Evolutionary conservation across 2,329 filamentous ascomycete genomes (phyloP), one percentile per base, ranked within the genome.

Genomic region (Ceratocystis diversiconidia): DNA sequence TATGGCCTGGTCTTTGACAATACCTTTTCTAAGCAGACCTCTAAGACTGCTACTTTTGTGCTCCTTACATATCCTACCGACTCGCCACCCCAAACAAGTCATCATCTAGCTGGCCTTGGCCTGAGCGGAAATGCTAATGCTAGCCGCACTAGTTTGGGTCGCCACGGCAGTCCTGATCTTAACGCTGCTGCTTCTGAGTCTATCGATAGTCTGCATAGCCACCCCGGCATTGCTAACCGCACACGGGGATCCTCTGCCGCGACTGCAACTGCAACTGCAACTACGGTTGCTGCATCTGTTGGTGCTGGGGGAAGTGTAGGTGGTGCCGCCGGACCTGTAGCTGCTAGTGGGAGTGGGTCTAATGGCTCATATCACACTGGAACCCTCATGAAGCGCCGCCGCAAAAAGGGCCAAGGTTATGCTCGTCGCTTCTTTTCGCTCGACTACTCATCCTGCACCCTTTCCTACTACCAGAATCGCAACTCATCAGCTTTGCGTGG

Each of bases 1-100:
- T 99, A 95, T 73, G 94, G 92, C 66, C 79, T 99, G 68, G 90
- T 97, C 41, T 96, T 99, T 73, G 94, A 99, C 82, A 99, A 99
- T 73, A 99, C 94, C 32, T 99, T 99, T 74, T 96, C 92, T 68
- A 97, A 96, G 77, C 89, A 87, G 74, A 87, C 89, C 52, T 94
- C 92, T 64, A 99, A 99, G 77, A 96, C 88, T 36, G 91, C 91
- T 22, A 97, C 92, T 6, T 90, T 99, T 72, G 92, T 96, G 44
- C 84, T 99, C 63, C 82, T 97, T 74, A 97, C 91, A 48, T 96
- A 97, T 72, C 92, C 92, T 8, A 92, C 90, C 44, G 88, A 86
- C 70, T 82, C 85, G 5, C 84, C 89, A 43, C 90, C 90, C 0
- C 89, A 90, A 72, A 85, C 85, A 17, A 85, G 85, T 2, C 85